Base-by-base conservation (phyloP, 495 filamentous ascomycete genomes). In the Neurospora africana region DNA sequence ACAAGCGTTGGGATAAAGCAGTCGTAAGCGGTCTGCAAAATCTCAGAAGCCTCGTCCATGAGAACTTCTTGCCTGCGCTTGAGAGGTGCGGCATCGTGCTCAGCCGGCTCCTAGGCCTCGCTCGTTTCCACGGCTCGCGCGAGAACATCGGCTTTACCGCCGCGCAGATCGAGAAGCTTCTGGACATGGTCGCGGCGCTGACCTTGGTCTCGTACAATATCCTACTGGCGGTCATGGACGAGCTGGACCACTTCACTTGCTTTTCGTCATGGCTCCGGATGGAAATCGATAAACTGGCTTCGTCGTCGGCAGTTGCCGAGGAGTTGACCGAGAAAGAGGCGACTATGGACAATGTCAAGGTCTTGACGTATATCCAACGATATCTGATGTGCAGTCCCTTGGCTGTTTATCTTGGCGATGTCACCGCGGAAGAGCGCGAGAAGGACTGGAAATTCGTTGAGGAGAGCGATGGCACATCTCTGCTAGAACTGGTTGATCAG, bases 1-100 rank as follows among this genome's bases (percentile, higher is more conserved):
- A 97, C 76, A 98, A 97, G 80, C 87, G 95, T 71, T 99, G 95
- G 95, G 93, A 98, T 68, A 94, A 95, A 77, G 90, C 92, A 21
- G 89, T 95, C 23, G 84, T 87, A 3, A 86, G 84, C 39, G 93
- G 93, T 5, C 91, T 96, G 35, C 88, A 92, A 69, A 91, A 87
- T 70, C 87, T 99, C 11, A 88, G 92, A 27, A 85, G 88, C 68
- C 82, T 97, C 35, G 87, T 91, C 0, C 94, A 97, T 76, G 90
- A 97, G 76, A 92, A 92, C 78, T 88, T 98, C 44, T 84, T 98
- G 7, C 95, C 95, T 1, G 94, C 93, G 0, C 80, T 98, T 11
- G 93, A 97, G 73, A 86, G 95, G 68, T 91, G 93, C 72, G 87
- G 86, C 58, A 89, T 97, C n/a, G 88, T 97, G 27, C 86, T 95